Conservation (phyloP, 495 filamentous ascomycete genomes). For the Apiosordaria backusii region DNA sequence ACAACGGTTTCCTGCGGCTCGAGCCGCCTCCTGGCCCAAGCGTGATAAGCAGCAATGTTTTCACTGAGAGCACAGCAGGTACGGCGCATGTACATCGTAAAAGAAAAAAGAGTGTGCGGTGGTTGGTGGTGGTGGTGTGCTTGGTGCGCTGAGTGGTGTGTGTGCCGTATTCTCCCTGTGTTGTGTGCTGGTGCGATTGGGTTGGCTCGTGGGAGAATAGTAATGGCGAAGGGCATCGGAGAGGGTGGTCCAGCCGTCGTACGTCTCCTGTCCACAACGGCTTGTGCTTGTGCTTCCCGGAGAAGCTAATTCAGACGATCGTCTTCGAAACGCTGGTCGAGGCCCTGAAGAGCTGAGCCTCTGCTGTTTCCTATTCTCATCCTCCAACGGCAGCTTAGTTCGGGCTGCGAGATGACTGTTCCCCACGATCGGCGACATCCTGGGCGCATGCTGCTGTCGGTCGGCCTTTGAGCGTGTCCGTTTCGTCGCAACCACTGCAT, state of each 20-base stretch:
- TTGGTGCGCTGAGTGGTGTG: neutral
- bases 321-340: neutral
- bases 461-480: slow-evolving; percentile 5
- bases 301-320: slow-evolving; percentile 25
- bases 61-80: slow-evolving; percentile 14
- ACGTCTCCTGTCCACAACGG: slow-evolving; percentile 15
- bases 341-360: neutral
- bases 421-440: slow-evolving; percentile 1
- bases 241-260: neutral
- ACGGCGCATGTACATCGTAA: neutral
- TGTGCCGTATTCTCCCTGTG: neutral
- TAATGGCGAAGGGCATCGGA: slow-evolving; percentile 21
- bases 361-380: neutral
- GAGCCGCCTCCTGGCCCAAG: slow-evolving; percentile 24
- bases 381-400: neutral
- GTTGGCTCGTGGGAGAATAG: slow-evolving; percentile 1
- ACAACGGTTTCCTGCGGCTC: slow-evolving; percentile 30
- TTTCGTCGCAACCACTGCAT: neutral
- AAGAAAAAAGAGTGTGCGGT: neutral
- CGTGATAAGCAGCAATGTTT: slow-evolving; percentile 18
- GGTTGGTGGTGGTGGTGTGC: slow-evolving; percentile 2
- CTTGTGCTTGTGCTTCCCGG: slow-evolving; percentile 25
- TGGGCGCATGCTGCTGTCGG: slow-evolving; percentile 6
- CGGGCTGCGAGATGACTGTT: slow-evolving; percentile 1
- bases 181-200: slow-evolving; percentile 1